Conservation (phyloP, 345 rosid species). For the Limnanthes douglasii region DNA sequence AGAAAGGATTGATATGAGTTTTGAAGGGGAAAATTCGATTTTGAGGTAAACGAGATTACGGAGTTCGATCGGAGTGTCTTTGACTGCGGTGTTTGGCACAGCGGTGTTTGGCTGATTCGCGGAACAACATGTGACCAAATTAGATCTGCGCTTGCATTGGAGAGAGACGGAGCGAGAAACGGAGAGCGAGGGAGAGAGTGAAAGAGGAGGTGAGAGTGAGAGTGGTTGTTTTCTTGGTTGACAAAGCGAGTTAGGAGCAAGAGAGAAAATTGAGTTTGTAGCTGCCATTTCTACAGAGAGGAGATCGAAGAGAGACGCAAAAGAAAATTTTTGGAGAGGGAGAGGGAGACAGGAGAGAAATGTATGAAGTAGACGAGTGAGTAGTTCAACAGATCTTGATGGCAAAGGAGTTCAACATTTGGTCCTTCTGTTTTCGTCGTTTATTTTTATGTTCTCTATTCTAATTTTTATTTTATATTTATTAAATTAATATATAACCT, state of each 20-base stretch:
- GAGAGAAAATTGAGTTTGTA: slow-evolving; percentile 13
- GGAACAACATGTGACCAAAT: slow-evolving; percentile 13
- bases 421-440: too few species aligned
- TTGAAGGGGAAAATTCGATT: not conserved
- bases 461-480: too few species aligned
- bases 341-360: slow-evolving; percentile 12
- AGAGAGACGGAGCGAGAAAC: slow-evolving; percentile 14
- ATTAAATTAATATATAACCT: too few species aligned
- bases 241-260: slow-evolving; percentile 9
- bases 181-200: slow-evolving; percentile 1
- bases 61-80: slow-evolving; percentile 19
- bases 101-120: slow-evolving; percentile 7
- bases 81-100: not conserved
- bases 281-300: slow-evolving; percentile 16
- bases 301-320: slow-evolving; percentile 5
- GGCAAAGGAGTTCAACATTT: too few species aligned
- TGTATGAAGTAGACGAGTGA: too few species aligned
- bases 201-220: slow-evolving; percentile 1
- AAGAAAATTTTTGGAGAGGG: slow-evolving; percentile 4
- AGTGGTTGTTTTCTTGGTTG: slow-evolving; percentile 3
- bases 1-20: not conserved
- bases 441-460: too few species aligned
- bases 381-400: too few species aligned
- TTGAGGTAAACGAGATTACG: slow-evolving; percentile 3
- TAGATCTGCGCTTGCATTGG: slow-evolving; percentile 10